Base-by-base conservation (phyloP, 805 yeast species). In the Monosporozyma servazzii region DNA sequence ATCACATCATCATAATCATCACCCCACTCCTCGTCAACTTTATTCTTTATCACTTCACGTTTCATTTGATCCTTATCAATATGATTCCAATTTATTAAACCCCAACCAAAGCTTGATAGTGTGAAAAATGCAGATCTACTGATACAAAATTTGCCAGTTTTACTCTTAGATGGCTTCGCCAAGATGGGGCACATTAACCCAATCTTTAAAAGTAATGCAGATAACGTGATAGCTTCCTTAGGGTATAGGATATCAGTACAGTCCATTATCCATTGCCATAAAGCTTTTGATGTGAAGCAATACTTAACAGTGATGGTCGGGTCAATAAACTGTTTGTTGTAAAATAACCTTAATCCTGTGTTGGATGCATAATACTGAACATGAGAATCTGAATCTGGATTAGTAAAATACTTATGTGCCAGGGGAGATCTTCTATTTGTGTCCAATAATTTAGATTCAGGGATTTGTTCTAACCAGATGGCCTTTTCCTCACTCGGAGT, bases 261-360 rank as follows among this genome's bases (percentile, higher is more conserved):
- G 56, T 91, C 98, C 79, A 84, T 75, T 6, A 91, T 61, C 96
- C 96, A 91, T 61, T 89, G 96, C 67, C 82, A 76, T 0, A 84
- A 71, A 0, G 93, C 84, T 58, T 85, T 85, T 0, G 96, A 95
- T 1, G 86, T 76, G 54, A 87, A 75, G 50, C 81, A 76, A 57
- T 74, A 75, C n/a, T 73, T 68, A 2, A 75, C 60, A 1, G 58
- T 52, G 1, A 60, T 59, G 25, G 59, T 56, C 29, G 55, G 47
- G 4, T 56, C 51, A 10, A 65, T 67, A 53, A 76, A 74, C 5
- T 59, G 57, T 51, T 73, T 74, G 45, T 76, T 62, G 43, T 71
- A 63, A 56, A 78, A 79, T 3, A 86, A 59, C 18, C 96, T 68
- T 2, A 87, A 73, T 0, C 96, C 96, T 10, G 66, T 70, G 23